Base-by-base conservation (phyloP, 257 asterid genomes). In the Rubia yunnanensis region DNA sequence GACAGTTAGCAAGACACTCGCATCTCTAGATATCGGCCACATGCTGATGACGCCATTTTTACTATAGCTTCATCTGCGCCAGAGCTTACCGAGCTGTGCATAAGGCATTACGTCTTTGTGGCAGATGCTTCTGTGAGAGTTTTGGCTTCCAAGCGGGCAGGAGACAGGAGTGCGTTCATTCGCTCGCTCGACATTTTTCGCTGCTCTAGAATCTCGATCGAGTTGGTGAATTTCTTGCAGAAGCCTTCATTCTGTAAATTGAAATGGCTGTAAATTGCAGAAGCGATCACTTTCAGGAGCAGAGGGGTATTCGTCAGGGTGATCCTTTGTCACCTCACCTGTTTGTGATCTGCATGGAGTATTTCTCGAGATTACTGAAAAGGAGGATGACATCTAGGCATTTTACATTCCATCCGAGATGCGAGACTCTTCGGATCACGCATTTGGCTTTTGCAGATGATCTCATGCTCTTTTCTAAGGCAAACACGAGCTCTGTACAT, bases 191-290 rank as follows among this genome's bases (percentile, higher is more conserved):
- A 91, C 74, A 57, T 91, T 61, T 75, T 41, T 63, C 64, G 76
- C 36, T 88, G 98, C 64, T 53, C 57, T 1, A 44, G 86, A 68
- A 72, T 86, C 68, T 79, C 92, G 4, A 67, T 7, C 36, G 83
- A 78, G 24, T 10, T 77, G 8, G 65, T 68, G 27, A 82, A 60
- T 64, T 62, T 74, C 27, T 71, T 84, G n/a, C 71, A 71, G 46
- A 77, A 73, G 72, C 77, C 79, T 10, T 71, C 62, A 5, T 86
- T 83, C 62, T 81, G 71, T 5, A 92, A 88, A 48, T 66, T 88
- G 75, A 65, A 76, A 58, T 88, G 98, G 96, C 81, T 88, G 44
- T n/a, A n/a, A n/a, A n/a, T n/a, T n/a, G n/a, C n/a, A n/a, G n/a
- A n/a, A n/a, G n/a, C n/a, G n/a, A n/a, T n/a, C n/a, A n/a, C n/a